phyloP scores from a whole-genome alignment of 208 protist species.

The Plasmodiophora brassicae region DNA sequence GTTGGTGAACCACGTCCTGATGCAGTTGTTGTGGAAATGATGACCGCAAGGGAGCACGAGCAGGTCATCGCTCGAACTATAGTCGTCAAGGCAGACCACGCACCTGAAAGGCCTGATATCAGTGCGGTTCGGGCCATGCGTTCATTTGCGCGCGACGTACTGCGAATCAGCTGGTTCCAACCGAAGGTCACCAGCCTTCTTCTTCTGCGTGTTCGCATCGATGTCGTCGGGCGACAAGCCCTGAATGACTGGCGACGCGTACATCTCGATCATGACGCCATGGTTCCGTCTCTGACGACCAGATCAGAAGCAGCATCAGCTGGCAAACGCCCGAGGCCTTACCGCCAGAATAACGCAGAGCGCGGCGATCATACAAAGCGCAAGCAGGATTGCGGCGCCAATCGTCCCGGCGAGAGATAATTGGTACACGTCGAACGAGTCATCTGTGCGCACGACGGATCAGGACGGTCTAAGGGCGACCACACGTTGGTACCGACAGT shows the following conservation, averaged over 20 bases:
- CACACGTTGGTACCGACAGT: not conserved
- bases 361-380: not conserved
- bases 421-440: not conserved
- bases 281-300: not conserved
- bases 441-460: not conserved
- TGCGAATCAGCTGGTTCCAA: not conserved
- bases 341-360: slow-evolving; percentile 12
- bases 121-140: not conserved
- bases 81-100: slow-evolving; percentile 9
- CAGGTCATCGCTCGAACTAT: not conserved
- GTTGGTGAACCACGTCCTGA: not conserved
- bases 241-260: not conserved
- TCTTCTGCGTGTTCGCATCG: not conserved
- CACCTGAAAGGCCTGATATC: not conserved
- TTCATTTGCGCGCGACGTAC: no score
- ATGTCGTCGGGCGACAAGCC: not conserved
- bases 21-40: slow-evolving; percentile 24
- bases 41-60: not conserved
- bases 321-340: not conserved
- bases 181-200: not conserved
- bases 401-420: not conserved
- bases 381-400: not conserved
- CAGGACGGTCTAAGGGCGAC: not conserved
- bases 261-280: not conserved
- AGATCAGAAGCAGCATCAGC: not conserved